Evolutionary conservation across 2,329 filamentous ascomycete genomes (phyloP), one percentile per base, ranked within the genome.

Genomic region (Hypocrella siamensis): DNA sequence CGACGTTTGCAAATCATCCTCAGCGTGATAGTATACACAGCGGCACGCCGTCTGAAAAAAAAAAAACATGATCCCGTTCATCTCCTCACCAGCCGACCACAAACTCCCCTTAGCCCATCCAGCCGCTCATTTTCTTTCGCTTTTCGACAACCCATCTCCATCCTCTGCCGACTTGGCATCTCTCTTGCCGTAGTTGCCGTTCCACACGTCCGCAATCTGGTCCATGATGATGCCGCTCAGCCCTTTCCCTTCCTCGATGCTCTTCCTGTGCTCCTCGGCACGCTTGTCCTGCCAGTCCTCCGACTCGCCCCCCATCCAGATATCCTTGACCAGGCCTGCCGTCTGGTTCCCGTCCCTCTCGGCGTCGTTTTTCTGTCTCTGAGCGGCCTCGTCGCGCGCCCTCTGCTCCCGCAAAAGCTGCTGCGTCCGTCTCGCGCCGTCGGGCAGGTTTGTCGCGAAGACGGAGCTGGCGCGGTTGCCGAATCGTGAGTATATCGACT

Each of bases 291-390:
- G 56, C 69, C 69, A 73, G 40, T 65, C 58, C 28, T 61, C 57
- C n/a, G 50, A 49, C 46, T 72, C 68, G 24, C 58, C 59, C 21
- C 70, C 71, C 61, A 71, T 67, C 71, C 70, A 75, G 12, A 74
- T 47, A 39, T 58, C 58, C 38, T 63, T 53, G 33, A 70, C 46
- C 30, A 51, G 31, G 34, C 50, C 42, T 9, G 46, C 47, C 19
- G 47, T 37, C 17, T 47, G 44, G 28, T 46, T 47, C 42, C 56
- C 47, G 35, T 53, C 45, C 22, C 48, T 46, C 17, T 46, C 44
- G 16, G 42, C 34, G 35, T n/a, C n/a, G n/a, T 47, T 40, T 14
- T 33, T 38, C 31, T 44, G 45, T 30, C 43, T 45, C 25, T 40
- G 35, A 25, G 47, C 46, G 7, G 51, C 51, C 41, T 56, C 51